Base-by-base conservation (phyloP, 108 stramenopile species). In the Stephanodiscus triporus region DNA sequence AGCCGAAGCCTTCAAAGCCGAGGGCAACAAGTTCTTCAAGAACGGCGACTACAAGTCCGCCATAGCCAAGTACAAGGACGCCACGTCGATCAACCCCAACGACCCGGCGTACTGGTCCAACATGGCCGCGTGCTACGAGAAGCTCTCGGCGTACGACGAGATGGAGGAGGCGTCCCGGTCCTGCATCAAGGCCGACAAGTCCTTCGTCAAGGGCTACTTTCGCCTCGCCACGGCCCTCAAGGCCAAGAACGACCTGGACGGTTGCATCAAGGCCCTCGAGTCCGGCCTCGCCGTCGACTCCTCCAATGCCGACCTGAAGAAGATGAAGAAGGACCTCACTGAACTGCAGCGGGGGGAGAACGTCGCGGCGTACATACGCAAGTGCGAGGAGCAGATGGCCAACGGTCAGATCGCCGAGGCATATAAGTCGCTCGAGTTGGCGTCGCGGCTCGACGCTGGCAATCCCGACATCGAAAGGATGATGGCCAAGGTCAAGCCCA, bases 141-240 rank as follows among this genome's bases (percentile, higher is more conserved):
- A 97, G 63, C 67, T 99, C 29, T 62, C 84, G 34, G 68, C 95
- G 27, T 99, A 86, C 87, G 92, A 96, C 54, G 84, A 97, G 42
- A 94, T 97, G 86, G 97, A 87, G 24, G 88, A 92, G 6, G 98
- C 97, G 38, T 91, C 87, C 22, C 83, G 90, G 34, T 60, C 78
- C n/a, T 99, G 98, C 77, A 92, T 99, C 76, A 90, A 91, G 78
- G 96, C 95, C 16, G 95, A 99, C 70, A 95, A 94, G 67, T 82
- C 75, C 51, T 99, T 98, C 66, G 92, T 99, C 66, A 99, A 99
- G 81, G 98, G 98, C 0, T 97, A 97, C 85, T 97, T 96, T 81
- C 94, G 97, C 45, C 71, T 95, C 54, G 97, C 95, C 50, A 85
- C 92, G n/a, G 97, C 95, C 2, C 84, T 90, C 69, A 94, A 94